Evolutionary conservation across 768 basidiomycete genomes (phyloP), one percentile per base, ranked within the genome.

Genomic region (Lactarius trivialis): DNA sequence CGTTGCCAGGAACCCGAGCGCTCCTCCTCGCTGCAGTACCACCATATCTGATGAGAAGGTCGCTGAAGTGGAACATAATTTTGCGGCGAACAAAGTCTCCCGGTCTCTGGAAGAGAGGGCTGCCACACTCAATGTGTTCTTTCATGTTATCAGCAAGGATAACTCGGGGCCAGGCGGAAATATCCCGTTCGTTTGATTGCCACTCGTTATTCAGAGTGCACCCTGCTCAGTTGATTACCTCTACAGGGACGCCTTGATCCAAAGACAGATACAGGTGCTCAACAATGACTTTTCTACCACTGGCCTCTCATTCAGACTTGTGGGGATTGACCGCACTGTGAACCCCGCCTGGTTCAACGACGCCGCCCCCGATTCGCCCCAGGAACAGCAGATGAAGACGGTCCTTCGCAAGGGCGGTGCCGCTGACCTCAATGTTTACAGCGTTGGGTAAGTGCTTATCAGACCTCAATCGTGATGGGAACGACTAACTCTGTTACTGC

Each of bases 321-420:
- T 73, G 15, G 68, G 71, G 48, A 80, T 77, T n/a, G 73, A 71
- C 55, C 77, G 76, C 54, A 82, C 78, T 4, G 65, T 72, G 63
- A 82, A 79, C 67, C 50, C 74, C 26, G 68, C 74, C 60, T 84
- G 81, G 82, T 83, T 81, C 74, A 75, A 73, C 67, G 72, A 73
- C 21, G 79, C 71, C 57, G 77, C 73, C 7, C 77, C 77, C 4
- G 63, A 58, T 41, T 36, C 55, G 34, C 54, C 64, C 15, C 61
- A 62, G 32, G 83, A 69, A 79, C 73, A 8, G 70, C 70, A n/a
- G 7, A 83, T 84, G 81, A 83, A 83, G 75, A 68, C 45, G 0
- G 57, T 73, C 30, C 76, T 83, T 32, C 76, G 81, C 43, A 37
- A 71, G 55, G 81, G 83, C 51, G 73, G 69, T 33, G 71, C 68